Evolutionary conservation across 1,284 basidiomycete species (phyloP).

Genomic region (Fomitopsis pinicola): DNA sequence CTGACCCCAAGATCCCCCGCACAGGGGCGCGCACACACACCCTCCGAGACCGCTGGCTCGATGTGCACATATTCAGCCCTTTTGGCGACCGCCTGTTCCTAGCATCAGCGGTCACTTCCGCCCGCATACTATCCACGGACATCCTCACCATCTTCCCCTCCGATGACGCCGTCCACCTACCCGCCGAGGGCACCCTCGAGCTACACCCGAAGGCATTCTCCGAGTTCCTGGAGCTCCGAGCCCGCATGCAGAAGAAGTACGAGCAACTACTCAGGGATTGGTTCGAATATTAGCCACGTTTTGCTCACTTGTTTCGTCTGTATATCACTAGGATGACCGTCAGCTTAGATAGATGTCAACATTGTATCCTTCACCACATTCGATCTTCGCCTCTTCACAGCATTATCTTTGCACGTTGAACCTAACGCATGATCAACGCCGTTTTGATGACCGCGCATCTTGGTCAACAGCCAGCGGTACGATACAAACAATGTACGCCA

Average conservation of each 20-base stretch:
- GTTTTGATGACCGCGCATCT: neutral
- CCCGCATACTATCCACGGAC: constrained; percentile 53
- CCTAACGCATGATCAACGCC: neutral
- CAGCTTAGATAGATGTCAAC: neutral
- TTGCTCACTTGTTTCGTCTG: no score
- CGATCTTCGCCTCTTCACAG: neutral
- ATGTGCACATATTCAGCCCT: constrained; percentile 57
- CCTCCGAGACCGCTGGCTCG: constrained; percentile 49
- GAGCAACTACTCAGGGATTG: constrained; percentile 39
- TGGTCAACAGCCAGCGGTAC: neutral
- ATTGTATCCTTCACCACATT: neutral
- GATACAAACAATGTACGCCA: neutral
- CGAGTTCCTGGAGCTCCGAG: constrained; percentile 48
- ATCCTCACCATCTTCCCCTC: constrained; percentile 53
- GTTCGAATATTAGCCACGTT: neutral
- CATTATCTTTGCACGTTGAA: neutral
- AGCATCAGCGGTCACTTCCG: constrained; percentile 47
- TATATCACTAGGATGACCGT: no score
- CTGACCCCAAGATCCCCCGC: neutral
- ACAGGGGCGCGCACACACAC: constrained; percentile 43
- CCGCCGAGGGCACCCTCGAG: constrained; percentile 53
- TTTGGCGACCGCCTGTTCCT: constrained; percentile 63
- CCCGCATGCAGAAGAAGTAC: constrained; percentile 43
- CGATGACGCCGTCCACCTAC: constrained; percentile 30
- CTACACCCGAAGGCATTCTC: constrained; percentile 50